Conservation (phyloP, 768 basidiomycete genomes). For the Trichaptum fuscoviolaceum region DNA sequence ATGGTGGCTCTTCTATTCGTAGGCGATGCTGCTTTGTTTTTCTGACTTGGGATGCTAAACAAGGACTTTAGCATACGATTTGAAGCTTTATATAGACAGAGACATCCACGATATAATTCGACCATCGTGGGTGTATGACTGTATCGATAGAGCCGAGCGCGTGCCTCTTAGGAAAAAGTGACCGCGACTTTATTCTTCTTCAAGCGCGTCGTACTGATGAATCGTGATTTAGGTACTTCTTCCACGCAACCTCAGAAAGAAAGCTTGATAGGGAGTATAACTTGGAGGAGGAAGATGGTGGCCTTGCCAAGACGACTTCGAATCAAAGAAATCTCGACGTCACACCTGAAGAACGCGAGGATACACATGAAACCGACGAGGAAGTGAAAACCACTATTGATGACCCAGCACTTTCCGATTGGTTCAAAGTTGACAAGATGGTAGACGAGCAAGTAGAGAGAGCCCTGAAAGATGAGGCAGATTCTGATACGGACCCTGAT, state of each 20-base stretch:
- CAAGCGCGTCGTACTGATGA: neutral
- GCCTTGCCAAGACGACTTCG: constrained; percentile 9
- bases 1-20: constrained; percentile 69
- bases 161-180: constrained; percentile 69
- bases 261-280: constrained; percentile 47
- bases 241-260: constrained; percentile 58
- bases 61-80: constrained; percentile 51
- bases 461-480: constrained; percentile 33
- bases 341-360: constrained; percentile 17
- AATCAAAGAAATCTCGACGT: constrained; percentile 22
- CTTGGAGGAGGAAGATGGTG: constrained; percentile 14
- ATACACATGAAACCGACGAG: constrained; percentile 18
- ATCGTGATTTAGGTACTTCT: constrained; percentile 57
- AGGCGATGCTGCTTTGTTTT: constrained; percentile 22
- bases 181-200: constrained; percentile 6
- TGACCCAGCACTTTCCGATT: constrained; percentile 45
- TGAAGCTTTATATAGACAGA: constrained; percentile 67
- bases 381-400: constrained; percentile 18
- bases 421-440: constrained; percentile 48
- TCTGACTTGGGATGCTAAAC: neutral
- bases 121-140: constrained; percentile 80
- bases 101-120: constrained; percentile 66
- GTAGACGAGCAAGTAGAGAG: constrained; percentile 23
- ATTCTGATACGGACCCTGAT: constrained; percentile 61
- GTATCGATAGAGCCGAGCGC: constrained; percentile 50